A percentile compares a stretch with the other conserved stretches of the same genome.
These are phyloP conservation scores for Russula foetens DNA, from an alignment of 768 basidiomycete species.

Conservation along the genomic window DNA sequence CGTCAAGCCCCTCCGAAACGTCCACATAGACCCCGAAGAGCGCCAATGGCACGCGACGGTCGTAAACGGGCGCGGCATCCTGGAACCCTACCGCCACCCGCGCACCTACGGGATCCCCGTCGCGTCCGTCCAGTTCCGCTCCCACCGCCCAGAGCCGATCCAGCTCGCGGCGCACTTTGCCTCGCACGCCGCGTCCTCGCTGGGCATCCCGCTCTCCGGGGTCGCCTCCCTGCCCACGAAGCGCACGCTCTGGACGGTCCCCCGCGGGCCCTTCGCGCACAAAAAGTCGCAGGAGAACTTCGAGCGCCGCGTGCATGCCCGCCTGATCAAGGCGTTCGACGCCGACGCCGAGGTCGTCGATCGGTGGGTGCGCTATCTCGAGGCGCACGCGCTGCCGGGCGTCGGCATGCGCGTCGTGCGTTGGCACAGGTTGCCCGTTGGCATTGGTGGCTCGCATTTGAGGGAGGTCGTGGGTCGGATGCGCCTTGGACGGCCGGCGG, in stretches of 20 bases:
- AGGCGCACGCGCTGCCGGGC: slow-evolving; percentile 68
- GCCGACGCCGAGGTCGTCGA: slow-evolving; percentile 71
- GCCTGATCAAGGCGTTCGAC: slow-evolving; percentile 88
- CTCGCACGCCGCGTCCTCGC: slow-evolving; percentile 72
- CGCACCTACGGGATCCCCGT: slow-evolving; percentile 65
- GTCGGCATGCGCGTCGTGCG: slow-evolving; percentile 79
- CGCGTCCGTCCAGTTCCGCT: slow-evolving; percentile 76
- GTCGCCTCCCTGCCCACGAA: slow-evolving; percentile 61
- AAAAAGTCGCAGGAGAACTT: slow-evolving; percentile 97
- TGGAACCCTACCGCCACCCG: slow-evolving; percentile 48
- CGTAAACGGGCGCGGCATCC: slow-evolving; percentile 53
- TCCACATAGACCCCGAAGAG: slow-evolving; percentile 24
- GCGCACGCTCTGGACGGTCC: slow-evolving; percentile 79
- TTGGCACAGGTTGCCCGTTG: slow-evolving; percentile 60
- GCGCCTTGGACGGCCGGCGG: slow-evolving; percentile 27
- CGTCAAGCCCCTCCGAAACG: slow-evolving; percentile 2
- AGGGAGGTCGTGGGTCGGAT: slow-evolving; percentile 30
- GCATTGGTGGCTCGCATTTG: slow-evolving; percentile 38
- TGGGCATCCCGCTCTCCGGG: slow-evolving; percentile 71
- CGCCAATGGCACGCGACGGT: slow-evolving; percentile 42
- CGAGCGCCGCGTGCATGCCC: slow-evolving; percentile 73
- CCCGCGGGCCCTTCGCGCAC: slow-evolving; percentile 78
- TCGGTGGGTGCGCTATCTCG: slow-evolving; percentile 72
- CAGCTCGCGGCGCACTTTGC: slow-evolving; percentile 81
- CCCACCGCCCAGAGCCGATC: slow-evolving; percentile 59